Evolutionary conservation across 2,329 filamentous ascomycete genomes (phyloP).

Genomic region (Sporothrix inflata): DNA sequence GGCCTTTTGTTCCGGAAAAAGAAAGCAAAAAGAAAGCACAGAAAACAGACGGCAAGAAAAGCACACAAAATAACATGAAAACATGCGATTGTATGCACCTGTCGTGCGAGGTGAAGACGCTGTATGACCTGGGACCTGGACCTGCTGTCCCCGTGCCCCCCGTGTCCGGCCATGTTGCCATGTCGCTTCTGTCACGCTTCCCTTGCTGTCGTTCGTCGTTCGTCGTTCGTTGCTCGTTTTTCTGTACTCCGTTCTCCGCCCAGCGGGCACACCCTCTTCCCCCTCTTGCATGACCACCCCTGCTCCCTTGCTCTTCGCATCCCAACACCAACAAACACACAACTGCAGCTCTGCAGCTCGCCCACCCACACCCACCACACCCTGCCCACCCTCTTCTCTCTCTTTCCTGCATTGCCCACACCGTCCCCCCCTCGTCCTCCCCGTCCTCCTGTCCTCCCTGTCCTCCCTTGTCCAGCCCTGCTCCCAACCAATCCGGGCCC

Average conservation of each 20-base stretch:
- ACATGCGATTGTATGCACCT: not conserved
- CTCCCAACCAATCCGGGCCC: constrained; percentile 18
- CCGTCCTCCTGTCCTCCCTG: not conserved
- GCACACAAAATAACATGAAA: not conserved
- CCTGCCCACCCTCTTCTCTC: not conserved
- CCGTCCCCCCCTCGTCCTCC: not conserved
- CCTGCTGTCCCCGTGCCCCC: not conserved
- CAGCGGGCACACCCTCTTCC: not conserved
- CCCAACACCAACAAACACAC: not conserved
- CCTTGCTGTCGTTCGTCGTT: not conserved
- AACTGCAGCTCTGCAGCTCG: not conserved
- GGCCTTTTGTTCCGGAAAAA: not conserved
- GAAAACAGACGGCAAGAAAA: not conserved
- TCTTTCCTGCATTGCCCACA: constrained; percentile 7
- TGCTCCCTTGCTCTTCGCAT: not conserved
- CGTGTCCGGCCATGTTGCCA: not conserved
- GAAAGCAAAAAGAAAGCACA: not conserved
- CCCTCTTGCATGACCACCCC: constrained; percentile 10
- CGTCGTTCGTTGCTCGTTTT: not conserved
- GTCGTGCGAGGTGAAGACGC: constrained; percentile 9
- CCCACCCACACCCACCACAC: not conserved
- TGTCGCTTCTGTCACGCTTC: constrained; percentile 6
- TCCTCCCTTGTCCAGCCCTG: not conserved
- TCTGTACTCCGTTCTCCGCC: not conserved
- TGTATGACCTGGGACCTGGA: not conserved